Conservation (phyloP, 2,329 filamentous ascomycete species). For the Fusarium sp. region DNA sequence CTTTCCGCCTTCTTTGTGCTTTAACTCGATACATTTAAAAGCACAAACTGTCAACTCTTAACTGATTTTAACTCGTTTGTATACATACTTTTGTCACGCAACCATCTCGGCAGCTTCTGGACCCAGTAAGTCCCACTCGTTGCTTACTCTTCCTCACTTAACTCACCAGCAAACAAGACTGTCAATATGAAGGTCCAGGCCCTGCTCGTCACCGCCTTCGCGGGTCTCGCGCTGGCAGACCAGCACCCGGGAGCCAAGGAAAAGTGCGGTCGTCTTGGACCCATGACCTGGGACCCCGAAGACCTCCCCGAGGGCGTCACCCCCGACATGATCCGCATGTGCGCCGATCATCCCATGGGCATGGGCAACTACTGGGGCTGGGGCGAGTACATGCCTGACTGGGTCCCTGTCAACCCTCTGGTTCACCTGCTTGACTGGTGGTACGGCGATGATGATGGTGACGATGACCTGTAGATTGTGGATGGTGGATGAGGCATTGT, state of each 20-base stretch:
- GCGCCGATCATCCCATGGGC: slow-evolving; percentile 29
- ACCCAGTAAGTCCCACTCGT: too few species aligned
- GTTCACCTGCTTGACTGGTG: slow-evolving; percentile 7
- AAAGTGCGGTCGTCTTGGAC: slow-evolving; percentile 30
- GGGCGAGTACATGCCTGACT: slow-evolving; percentile 29
- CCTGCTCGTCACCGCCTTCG: not conserved
- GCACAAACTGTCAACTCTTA: too few species aligned
- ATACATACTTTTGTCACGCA: too few species aligned
- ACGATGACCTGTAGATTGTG: not conserved
- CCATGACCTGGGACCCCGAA: slow-evolving; percentile 34
- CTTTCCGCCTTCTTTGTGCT: too few species aligned
- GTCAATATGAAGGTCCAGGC: not conserved
- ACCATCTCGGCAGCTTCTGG: too few species aligned
- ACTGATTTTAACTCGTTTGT: too few species aligned
- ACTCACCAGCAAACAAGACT: not conserved
- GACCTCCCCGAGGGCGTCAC: slow-evolving; percentile 22
- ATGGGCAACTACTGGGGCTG: slow-evolving; percentile 36
- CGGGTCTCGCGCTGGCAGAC: not conserved
- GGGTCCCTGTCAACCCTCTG: slow-evolving; percentile 28
- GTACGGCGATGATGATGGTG: not conserved
- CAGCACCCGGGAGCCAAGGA: slow-evolving; percentile 16
- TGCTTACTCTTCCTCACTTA: too few species aligned
- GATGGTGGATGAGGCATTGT: not conserved
- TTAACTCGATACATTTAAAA: too few species aligned
- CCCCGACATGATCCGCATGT: slow-evolving; percentile 20